Conservation (phyloP, 768 basidiomycete species). For the Melanogaster broomeanus region DNA sequence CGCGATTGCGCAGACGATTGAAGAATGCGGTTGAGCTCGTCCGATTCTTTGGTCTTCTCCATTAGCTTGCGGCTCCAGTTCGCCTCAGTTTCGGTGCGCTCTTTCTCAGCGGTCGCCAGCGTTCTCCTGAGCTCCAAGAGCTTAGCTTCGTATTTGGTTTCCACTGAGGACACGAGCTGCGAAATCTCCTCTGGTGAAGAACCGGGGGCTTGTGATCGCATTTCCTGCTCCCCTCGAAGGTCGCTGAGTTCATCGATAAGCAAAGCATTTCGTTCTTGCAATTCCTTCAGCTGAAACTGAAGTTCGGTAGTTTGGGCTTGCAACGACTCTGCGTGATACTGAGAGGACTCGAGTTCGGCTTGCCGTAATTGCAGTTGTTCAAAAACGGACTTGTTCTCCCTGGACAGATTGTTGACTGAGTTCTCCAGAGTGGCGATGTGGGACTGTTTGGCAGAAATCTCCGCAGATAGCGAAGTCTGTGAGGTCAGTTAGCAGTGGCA, state of each 20-base stretch:
- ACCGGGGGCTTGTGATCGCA: conserved; percentile 42
- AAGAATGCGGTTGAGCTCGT: conserved; percentile 63
- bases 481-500: conserved; percentile 5
- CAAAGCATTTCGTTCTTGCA: conserved; percentile 67
- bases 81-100: conserved; percentile 84
- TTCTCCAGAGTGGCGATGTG: conserved; percentile 72
- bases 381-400: conserved; percentile 81
- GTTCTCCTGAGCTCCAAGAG: conserved; percentile 70
- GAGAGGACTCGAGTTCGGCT: conserved; percentile 85
- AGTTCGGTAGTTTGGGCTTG: conserved; percentile 82
- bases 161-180: conserved; percentile 70
- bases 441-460: conserved; percentile 56
- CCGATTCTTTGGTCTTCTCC: conserved; percentile 76
- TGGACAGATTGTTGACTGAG: conserved; percentile 65
- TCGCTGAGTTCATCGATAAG: conserved; percentile 74
- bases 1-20: conserved; percentile 58
- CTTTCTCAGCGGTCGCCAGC: conserved; percentile 68
- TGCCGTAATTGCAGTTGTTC: conserved; percentile 86
- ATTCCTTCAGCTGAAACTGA: conserved; percentile 83
- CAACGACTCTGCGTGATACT: conserved; percentile 71
- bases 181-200: conserved; percentile 65
- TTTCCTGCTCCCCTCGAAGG: conserved; percentile 57
- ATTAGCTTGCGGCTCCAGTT: conserved; percentile 86
- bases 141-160: conserved; percentile 75
- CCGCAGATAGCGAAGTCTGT: conserved; percentile 71